A percentile compares a stretch with the other conserved stretches of the same genome.
These are phyloP conservation scores for Rossbeevera mucosa DNA, from an alignment of 768 basidiomycete species.

Conservation along the genomic window DNA sequence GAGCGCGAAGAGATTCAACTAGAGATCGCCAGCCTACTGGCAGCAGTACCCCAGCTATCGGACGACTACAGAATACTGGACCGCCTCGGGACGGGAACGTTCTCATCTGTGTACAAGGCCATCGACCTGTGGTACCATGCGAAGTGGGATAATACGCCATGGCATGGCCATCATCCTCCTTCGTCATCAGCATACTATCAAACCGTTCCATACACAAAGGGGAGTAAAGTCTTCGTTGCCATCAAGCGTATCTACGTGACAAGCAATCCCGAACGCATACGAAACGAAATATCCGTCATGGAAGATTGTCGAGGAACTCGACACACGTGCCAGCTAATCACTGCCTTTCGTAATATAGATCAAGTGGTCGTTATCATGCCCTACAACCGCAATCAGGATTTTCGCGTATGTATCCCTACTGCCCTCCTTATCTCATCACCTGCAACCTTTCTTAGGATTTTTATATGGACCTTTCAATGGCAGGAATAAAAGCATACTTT, in stretches of 20 bases:
- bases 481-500: conserved; percentile 80
- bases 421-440: not conserved
- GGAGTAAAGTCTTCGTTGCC: conserved; percentile 74
- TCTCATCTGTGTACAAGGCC: conserved; percentile 99
- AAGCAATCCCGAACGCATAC: conserved; percentile 85
- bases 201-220: conserved; percentile 37
- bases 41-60: conserved; percentile 60
- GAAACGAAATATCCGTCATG: conserved; percentile 90
- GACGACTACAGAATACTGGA: conserved; percentile 78
- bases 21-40: conserved; percentile 72
- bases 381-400: conserved; percentile 88
- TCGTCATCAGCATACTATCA: conserved; percentile 66
- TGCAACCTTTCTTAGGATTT: conserved; percentile 53
- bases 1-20: conserved; percentile 70
- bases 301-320: conserved; percentile 79
- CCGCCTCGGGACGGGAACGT: conserved; percentile 93
- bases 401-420: conserved; percentile 60
- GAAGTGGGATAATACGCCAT: conserved; percentile 71
- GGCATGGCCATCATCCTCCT: conserved; percentile 64
- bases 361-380: conserved; percentile 95
- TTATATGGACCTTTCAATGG: conserved; percentile 67
- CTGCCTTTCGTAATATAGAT: conserved; percentile 86
- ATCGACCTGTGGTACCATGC: conserved; percentile 71
- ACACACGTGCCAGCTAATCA: conserved; percentile 90
- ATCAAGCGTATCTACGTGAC: conserved; percentile 97